Conservation (phyloP, 2,329 filamentous ascomycete genomes). For the Monilinia aucupariae region DNA sequence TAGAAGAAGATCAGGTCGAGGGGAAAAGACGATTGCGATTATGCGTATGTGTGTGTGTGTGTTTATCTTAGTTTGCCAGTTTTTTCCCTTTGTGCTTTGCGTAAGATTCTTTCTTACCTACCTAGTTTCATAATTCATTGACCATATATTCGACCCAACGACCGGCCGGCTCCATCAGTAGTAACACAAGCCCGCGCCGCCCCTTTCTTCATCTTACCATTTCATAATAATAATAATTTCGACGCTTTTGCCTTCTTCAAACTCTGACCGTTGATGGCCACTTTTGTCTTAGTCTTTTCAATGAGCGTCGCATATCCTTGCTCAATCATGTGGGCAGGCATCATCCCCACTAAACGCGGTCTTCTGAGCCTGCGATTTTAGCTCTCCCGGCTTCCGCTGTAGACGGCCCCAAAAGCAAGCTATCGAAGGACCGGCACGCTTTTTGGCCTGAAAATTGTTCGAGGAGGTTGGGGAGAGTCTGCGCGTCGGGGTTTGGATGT, state of each 20-base stretch:
- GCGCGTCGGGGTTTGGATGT: not conserved
- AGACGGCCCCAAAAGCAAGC: conserved; percentile 18
- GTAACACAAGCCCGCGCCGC: too few species aligned
- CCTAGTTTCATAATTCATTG: not conserved
- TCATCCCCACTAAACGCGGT: conserved; percentile 20
- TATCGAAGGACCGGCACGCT: conserved; percentile 19
- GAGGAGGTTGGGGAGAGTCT: conserved; percentile 12
- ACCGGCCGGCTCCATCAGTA: too few species aligned
- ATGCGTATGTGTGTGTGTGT: too few species aligned
- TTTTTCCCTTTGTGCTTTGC: not conserved
- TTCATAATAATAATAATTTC: conserved; percentile 4
- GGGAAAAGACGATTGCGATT: too few species aligned
- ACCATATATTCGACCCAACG: not conserved
- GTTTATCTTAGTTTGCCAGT: too few species aligned
- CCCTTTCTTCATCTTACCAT: not conserved
- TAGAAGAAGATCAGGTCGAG: not conserved
- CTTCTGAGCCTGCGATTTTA: conserved; percentile 15
- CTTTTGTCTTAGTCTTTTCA: conserved; percentile 6
- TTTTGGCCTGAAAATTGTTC: conserved; percentile 2
- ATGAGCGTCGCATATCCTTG: not conserved
- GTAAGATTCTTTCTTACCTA: conserved; percentile 8
- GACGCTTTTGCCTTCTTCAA: not conserved
- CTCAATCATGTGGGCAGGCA: conserved; percentile 20
- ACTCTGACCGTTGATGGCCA: conserved; percentile 12
- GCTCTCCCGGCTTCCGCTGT: conserved; percentile 22